Percentiles rank a stretch among this genome's conserved stretches.
phyloP scores from a whole-genome alignment of 768 basidiomycete species.

The Podaxis sp. region DNA sequence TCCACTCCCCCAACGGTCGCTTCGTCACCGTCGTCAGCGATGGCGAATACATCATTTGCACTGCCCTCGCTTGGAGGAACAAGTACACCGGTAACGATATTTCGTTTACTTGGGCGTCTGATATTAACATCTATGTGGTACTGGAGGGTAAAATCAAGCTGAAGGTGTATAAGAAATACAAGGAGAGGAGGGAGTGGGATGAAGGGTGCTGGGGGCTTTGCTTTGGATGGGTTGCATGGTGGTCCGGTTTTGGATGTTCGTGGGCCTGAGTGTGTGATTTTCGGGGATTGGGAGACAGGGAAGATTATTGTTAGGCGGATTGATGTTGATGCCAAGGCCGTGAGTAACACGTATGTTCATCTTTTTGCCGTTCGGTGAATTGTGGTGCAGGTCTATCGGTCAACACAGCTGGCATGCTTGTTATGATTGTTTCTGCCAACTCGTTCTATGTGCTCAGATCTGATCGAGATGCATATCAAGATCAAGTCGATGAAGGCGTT shows the following conservation, averaged over 20 bases:
- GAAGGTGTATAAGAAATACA: conserved; percentile 89
- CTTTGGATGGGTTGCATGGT: conserved; percentile 82
- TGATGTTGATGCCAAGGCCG: conserved; percentile 79
- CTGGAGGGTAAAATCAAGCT: conserved; percentile 85
- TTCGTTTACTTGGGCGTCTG: conserved; percentile 94
- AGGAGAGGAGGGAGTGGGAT: conserved; percentile 64
- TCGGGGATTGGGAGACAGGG: conserved; percentile 99
- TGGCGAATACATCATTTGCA: conserved; percentile 98
- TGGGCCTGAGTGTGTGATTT: conserved; percentile 90
- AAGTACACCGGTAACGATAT: conserved; percentile 92
- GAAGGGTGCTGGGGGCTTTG: conserved; percentile 82
- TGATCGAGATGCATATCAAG: no score
- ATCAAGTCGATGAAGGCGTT: no score
- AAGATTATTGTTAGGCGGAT: conserved; percentile 85
- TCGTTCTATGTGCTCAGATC: no score
- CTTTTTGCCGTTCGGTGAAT: background rate
- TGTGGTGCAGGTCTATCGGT: no score
- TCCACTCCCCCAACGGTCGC: conserved; percentile 94
- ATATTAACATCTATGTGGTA: conserved; percentile 96
- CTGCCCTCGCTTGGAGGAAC: conserved; percentile 97
- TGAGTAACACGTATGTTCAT: conserved; percentile 60
- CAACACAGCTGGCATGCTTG: no score
- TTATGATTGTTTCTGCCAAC: no score
- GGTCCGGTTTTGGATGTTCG: conserved; percentile 84
- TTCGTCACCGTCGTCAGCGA: conserved; percentile 98